Evolutionary conservation across 2,329 filamentous ascomycete genomes (phyloP).

Genomic region (Botrytis sinoallii): DNA sequence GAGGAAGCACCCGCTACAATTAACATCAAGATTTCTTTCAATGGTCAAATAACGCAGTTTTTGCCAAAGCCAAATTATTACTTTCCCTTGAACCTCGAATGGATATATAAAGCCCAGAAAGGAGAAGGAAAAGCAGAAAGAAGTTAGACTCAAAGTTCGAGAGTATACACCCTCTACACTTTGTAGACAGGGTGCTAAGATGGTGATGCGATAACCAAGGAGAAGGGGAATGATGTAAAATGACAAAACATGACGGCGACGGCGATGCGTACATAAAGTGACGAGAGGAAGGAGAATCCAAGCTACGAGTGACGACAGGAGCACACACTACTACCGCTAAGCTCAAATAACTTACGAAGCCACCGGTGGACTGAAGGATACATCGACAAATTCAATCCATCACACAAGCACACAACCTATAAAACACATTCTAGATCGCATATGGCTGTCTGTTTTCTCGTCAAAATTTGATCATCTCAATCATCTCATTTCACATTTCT

Average conservation of each 20-base stretch:
- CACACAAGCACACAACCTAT: not conserved
- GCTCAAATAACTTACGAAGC: not conserved
- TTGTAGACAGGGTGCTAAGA: not conserved
- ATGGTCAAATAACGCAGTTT: not conserved
- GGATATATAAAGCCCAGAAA: not conserved
- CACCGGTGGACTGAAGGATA: not conserved
- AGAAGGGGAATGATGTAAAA: not conserved
- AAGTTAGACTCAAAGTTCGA: not conserved
- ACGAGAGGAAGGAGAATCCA: not conserved
- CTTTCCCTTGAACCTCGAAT: not conserved
- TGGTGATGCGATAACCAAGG: not conserved
- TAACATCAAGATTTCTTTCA: not conserved
- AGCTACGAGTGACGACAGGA: not conserved
- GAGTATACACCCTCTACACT: not conserved
- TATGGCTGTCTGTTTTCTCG: not conserved
- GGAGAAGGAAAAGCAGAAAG: not conserved
- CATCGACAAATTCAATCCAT: not conserved
- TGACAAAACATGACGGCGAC: not conserved
- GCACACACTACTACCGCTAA: not conserved
- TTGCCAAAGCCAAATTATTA: not conserved
- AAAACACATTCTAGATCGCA: not conserved
- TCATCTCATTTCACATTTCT: slow-evolving; percentile 12
- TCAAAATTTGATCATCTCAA: not conserved
- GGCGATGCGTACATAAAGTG: not conserved
- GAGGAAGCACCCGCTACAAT: not conserved